Conservation (phyloP, 2,329 filamentous ascomycete species). For the Aspergillus sojae region DNA sequence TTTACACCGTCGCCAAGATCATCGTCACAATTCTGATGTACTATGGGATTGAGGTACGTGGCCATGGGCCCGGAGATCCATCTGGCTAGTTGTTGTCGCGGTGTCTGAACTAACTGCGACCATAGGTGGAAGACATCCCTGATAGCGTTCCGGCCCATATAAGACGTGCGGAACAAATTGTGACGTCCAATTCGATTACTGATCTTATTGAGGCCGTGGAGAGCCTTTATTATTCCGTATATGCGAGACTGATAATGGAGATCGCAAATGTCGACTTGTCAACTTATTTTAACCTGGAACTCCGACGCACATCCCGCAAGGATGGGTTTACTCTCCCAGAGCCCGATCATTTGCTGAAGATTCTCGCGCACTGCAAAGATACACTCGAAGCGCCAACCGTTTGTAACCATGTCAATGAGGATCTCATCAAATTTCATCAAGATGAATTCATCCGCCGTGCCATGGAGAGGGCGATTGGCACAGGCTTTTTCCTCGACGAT, state of each 20-base stretch:
- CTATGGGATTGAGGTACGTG: conserved; percentile 39
- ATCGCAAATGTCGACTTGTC: conserved; percentile 40
- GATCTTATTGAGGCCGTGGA: conserved; percentile 39
- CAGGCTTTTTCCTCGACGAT: conserved; percentile 26
- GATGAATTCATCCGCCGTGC: conserved; percentile 30
- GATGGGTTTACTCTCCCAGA: conserved; percentile 32
- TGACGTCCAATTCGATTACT: conserved; percentile 29
- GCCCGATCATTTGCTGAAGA: conserved; percentile 36
- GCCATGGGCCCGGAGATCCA: neutral
- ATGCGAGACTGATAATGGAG: conserved; percentile 41
- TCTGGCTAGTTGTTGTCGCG: neutral
- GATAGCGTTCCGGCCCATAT: conserved; percentile 36
- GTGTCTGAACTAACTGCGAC: conserved; percentile 5
- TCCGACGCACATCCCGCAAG: conserved; percentile 21
- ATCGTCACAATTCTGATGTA: conserved; percentile 33
- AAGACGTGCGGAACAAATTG: conserved; percentile 31
- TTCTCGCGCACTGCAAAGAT: conserved; percentile 37
- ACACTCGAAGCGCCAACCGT: conserved; percentile 32
- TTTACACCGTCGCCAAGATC: conserved; percentile 42
- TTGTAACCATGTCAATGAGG: conserved; percentile 29
- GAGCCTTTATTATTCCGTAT: conserved; percentile 41
- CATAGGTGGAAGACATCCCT: conserved; percentile 34
- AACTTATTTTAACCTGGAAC: conserved; percentile 30
- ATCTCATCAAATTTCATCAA: conserved; percentile 33
- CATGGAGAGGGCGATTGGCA: conserved; percentile 18